A percentile compares a stretch with the other conserved stretches of the same genome.
Conservation (phyloP, 2,329 filamentous ascomycete species). For the Raffaelea albimanens region DNA sequence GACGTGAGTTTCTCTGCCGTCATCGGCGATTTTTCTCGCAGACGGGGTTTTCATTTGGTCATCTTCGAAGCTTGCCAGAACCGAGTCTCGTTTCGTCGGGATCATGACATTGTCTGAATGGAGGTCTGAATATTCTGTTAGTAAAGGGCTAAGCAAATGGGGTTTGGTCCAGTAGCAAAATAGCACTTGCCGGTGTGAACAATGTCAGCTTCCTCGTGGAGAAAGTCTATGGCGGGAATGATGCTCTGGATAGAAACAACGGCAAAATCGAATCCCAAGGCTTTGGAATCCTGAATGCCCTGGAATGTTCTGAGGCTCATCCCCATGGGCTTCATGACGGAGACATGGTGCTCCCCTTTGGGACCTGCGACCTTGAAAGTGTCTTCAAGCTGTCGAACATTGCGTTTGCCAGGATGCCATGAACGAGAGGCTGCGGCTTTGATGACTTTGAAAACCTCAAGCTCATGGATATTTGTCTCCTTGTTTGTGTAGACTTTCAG, state of each 20-base stretch:
- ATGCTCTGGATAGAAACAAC: conserved; percentile 14
- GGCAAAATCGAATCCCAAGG: conserved; percentile 18
- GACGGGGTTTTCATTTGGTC: not conserved
- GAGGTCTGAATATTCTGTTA: conserved; percentile 21
- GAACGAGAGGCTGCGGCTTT: not conserved
- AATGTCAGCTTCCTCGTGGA: conserved; percentile 15
- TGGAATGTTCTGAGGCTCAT: conserved; percentile 25
- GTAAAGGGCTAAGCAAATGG: conserved; percentile 11
- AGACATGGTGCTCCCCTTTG: conserved; percentile 22
- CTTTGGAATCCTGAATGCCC: conserved; percentile 6
- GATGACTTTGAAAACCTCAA: not conserved
- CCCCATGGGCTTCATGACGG: conserved; percentile 25
- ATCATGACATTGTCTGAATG: conserved; percentile 26
- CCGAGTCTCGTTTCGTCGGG: conserved; percentile 7
- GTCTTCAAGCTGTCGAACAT: conserved; percentile 23
- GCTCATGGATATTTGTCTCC: not conserved
- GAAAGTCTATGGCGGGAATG: conserved; percentile 15
- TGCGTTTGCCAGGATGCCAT: conserved; percentile 18
- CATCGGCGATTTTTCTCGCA: not conserved
- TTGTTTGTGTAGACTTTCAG: not conserved
- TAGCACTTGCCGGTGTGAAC: conserved; percentile 17
- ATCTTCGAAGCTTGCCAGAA: not conserved
- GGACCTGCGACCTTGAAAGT: conserved; percentile 20
- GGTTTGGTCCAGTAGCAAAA: not conserved
- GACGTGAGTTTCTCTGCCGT: conserved; percentile 17